Evolutionary conservation across 2,329 filamentous ascomycete genomes (phyloP), one percentile per base, ranked within the genome.

Genomic region (Ascochyta koolunga): DNA sequence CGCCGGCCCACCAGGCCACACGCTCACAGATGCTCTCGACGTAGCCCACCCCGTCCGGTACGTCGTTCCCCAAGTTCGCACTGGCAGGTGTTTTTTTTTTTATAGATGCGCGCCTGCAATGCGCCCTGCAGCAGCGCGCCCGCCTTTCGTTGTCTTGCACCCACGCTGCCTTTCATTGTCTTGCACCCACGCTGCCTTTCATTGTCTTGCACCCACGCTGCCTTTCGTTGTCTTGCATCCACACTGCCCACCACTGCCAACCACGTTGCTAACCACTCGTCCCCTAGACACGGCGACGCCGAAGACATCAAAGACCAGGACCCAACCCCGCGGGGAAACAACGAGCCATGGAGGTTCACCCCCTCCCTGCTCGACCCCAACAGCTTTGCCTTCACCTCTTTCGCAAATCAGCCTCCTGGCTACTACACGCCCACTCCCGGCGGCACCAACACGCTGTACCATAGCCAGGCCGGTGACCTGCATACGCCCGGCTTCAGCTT

Each of bases 371-470:
- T 98, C 70, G 93, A 98, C 70, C 87, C 91, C 16, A 91, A 89
- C 73, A 89, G 90, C 25, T 91, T 91, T 72, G 85, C 86, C 21
- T 97, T 96, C 76, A 83, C 86, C 55, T 82, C 83, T 50, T 93
- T 96, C 69, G 86, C 89, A 60, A 91, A 90, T 74, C 89, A 93
- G 60, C 85, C 89, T 39, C 85, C 89, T 15, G 90, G 88, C 13
- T 95, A 95, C 76, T 97, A 96, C 76, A 93, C 91, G 7, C 90
- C 93, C 2, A 96, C 91, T 1, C 89, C 91, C 2, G 90, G 89
- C 59, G 89, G 89, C 39, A 89, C 87, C 59, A 91, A 89, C 69
- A 89, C 89, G 16, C 77, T 93, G 61, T 96, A 92, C 70, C 91
- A 96, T 71, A 86, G 83, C 45, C 90, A 93, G 74, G 89, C 91